Evolutionary conservation across 148 eudicot species (phyloP).

Genomic region (Cornus suecica): DNA sequence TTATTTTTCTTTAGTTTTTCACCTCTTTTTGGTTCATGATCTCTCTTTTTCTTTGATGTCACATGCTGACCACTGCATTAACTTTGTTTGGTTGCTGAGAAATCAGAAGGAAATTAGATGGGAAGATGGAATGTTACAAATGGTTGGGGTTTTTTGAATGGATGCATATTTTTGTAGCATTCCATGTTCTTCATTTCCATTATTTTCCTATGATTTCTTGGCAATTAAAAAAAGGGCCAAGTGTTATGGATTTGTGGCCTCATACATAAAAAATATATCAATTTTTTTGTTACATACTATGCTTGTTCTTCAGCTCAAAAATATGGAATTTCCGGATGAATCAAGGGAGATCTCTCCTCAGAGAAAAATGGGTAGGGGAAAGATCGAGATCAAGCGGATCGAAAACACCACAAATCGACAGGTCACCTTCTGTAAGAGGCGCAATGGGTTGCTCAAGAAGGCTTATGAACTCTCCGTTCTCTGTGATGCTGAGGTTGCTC

Average conservation of each 20-base stretch:
- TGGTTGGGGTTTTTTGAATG: neutral
- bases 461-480: constrained; percentile 96
- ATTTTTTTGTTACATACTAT: neutral
- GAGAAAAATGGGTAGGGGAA: constrained; percentile 79
- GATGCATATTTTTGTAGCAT: neutral
- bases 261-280: neutral
- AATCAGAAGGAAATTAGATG: neutral
- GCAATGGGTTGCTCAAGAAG: constrained; percentile 90
- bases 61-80: neutral
- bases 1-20: constrained; percentile 4
- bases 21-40: constrained; percentile 8
- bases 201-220: neutral
- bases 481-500: constrained; percentile 98
- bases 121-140: neutral
- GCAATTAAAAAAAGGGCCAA: constrained; percentile 4
- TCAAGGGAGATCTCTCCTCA: constrained; percentile 58
- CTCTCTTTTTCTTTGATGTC: constrained; percentile 2
- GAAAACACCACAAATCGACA: constrained; percentile 95
- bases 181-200: neutral
- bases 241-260: neutral
- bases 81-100: neutral
- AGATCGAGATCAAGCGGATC: constrained; percentile 94
- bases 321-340: constrained; percentile 44
- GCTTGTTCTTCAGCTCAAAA: constrained; percentile 13
- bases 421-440: constrained; percentile 92